Conservation (phyloP, 345 rosid species). For the Kandelia obovata region DNA sequence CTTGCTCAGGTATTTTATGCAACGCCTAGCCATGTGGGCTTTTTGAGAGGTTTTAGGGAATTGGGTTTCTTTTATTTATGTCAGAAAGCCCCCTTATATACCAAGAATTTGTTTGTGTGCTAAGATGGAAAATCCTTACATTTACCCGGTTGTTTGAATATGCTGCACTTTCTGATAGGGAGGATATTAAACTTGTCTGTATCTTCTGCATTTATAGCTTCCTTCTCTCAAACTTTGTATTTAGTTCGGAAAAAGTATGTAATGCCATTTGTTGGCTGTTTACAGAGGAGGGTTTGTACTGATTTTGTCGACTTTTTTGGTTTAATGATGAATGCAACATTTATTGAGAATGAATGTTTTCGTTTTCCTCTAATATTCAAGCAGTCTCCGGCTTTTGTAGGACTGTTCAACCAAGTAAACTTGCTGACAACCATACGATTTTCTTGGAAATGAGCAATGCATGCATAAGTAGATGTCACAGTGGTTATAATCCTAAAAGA, state of each 20-base stretch:
- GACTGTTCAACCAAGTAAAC: slow-evolving; percentile 26
- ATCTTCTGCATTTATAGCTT: not conserved
- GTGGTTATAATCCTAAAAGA: slow-evolving; percentile 22
- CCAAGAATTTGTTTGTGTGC: too few species aligned
- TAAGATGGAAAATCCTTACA: too few species aligned
- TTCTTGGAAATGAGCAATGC: slow-evolving; percentile 42
- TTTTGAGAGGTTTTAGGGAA: not conserved
- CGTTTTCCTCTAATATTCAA: not conserved
- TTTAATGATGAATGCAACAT: not conserved
- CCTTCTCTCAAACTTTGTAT: not conserved
- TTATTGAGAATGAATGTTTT: not conserved
- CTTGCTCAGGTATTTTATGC: slow-evolving; percentile 19
- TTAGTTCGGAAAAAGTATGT: too few species aligned
- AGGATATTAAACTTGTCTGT: not conserved
- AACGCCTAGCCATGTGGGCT: slow-evolving; percentile 3
- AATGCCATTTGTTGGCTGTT: too few species aligned
- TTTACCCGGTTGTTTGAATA: slow-evolving; percentile 2
- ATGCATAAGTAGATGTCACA: slow-evolving; percentile 29
- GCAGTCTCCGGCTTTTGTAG: slow-evolving; percentile 29
- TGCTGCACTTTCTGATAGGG: slow-evolving; percentile 3
- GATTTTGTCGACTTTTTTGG: not conserved
- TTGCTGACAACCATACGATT: slow-evolving; percentile 19
- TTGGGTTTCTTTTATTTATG: not conserved
- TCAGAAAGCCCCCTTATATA: not conserved
- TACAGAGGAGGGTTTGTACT: too few species aligned